Base-by-base conservation (phyloP, 306 rosid genomes). In the Erythrophleum fordii region DNA sequence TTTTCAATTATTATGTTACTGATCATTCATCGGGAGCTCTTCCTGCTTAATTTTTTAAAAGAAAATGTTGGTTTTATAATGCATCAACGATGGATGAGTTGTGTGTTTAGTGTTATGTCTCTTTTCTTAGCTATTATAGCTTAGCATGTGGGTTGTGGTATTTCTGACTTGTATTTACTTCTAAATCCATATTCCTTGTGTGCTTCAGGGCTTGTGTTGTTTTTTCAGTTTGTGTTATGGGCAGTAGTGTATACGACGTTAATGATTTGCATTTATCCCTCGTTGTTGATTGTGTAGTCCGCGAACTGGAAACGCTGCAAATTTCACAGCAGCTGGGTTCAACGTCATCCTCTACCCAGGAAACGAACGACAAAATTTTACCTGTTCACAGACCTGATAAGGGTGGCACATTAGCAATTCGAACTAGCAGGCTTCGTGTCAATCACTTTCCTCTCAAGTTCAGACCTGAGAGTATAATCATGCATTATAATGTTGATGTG, bases 321-420 rank as follows among this genome's bases (percentile, higher is more conserved):
- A 77, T 87, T 58, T 73, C 88, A 0, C 46, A 61, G 37, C 35
- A 78, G 67, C 37, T 22, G 18, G 28, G 69, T 26, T 10, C 45
- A 65, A 3, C 37, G 6, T 45, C 83, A 3, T 71, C 78, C 23
- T 18, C 7, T 62, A 12, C 52, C 6, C 69, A 66, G 8, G 80
- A 81, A 45, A 75, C 11, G 28, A 48, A 48, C 20, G 81, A 69
- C 28, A 88, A 17, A 74, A 46, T 58, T 29, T 13, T 68, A 4
- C 97, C 92, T 0, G 70, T 88, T 45, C 86, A 4, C 29, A 88
- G 97, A 76, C 97, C 96, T 64, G 97, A 93, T 76, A 6, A 52
- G 17, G 95, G 94, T 31, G 96, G 96, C 52, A 56, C 58, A 1
- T 31, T 37, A 49, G 58, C 82, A 5, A 29, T 84, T 80, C 82